These are phyloP conservation scores for Scutellaria barbata DNA, from an alignment of 257 asterid species.

Conservation along the genomic window DNA sequence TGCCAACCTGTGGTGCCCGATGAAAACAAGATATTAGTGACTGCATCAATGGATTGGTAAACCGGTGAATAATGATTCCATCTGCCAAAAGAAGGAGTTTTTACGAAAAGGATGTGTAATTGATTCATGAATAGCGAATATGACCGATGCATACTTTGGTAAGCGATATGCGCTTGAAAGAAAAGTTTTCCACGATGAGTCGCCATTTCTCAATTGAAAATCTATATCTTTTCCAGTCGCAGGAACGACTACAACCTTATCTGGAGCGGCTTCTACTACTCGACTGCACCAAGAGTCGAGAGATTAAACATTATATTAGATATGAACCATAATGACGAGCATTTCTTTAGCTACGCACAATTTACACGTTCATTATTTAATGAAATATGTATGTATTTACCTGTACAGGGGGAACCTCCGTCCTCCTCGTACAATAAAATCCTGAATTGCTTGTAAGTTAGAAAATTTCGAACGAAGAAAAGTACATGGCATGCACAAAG, in stretches of 20 bases:
- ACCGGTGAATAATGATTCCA: constrained; percentile 59
- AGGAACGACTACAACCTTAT: constrained; percentile 71
- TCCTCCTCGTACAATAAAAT: constrained; percentile 85
- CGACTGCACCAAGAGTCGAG: constrained; percentile 56
- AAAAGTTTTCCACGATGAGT: constrained; percentile 71
- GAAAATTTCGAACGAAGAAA: constrained; percentile 17
- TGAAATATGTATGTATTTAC: constrained; percentile 41
- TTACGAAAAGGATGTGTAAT: constrained; percentile 18
- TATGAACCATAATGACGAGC: neutral
- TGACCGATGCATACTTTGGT: constrained; percentile 49
- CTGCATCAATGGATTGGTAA: constrained; percentile 68
- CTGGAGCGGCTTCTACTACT: constrained; percentile 77
- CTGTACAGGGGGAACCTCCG: constrained; percentile 86
- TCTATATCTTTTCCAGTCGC: constrained; percentile 69
- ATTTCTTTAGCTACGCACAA: neutral
- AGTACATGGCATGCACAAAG: neutral
- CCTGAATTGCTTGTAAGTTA: constrained; percentile 57
- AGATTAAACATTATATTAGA: neutral
- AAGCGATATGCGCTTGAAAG: constrained; percentile 54
- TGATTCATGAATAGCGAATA: neutral
- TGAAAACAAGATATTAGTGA: constrained; percentile 84
- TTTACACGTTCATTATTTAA: neutral
- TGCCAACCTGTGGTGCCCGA: constrained; percentile 90
- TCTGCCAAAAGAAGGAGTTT: constrained; percentile 49
- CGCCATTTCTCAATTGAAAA: constrained; percentile 67